phyloP scores from a whole-genome alignment of 192 early-diverging fungal species.

The Spizellomyces punctatus region DNA sequence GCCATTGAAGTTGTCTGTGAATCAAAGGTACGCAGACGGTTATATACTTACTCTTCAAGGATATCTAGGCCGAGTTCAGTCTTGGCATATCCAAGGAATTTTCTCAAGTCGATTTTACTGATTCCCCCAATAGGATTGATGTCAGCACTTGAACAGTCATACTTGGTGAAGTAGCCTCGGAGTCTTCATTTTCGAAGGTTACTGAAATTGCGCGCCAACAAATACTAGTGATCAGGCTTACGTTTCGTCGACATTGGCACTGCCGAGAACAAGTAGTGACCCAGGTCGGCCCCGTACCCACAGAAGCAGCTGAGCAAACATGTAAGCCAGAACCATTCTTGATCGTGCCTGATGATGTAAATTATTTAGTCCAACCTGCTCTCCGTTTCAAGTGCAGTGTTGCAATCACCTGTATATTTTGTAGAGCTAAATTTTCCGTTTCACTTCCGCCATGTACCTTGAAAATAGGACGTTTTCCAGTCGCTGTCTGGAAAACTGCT shows the following conservation, averaged over 20 bases:
- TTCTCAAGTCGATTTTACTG: constrained; percentile 83
- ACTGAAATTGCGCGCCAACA: too few species aligned
- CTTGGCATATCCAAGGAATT: constrained; percentile 73
- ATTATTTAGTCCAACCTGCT: not conserved
- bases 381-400: too few species aligned
- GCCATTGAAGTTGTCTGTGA: not conserved
- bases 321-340: constrained; percentile 93
- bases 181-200: constrained; percentile 50
- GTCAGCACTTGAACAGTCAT: constrained; percentile 97
- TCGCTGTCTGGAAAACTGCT: constrained; percentile 72
- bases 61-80: constrained; percentile 66
- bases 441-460: constrained; percentile 81
- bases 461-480: constrained; percentile 74
- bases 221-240: constrained; percentile 28
- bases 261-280: constrained; percentile 87
- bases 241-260: constrained; percentile 97
- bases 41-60: constrained; percentile 52
- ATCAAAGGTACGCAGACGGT: too few species aligned
- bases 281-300: constrained; percentile 76
- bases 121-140: constrained; percentile 97
- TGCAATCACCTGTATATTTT: constrained; percentile 82
- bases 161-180: constrained; percentile 97
- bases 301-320: constrained; percentile 94
- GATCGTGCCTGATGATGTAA: constrained; percentile 67
- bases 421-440: constrained; percentile 91